A percentile compares a stretch with the other conserved stretches of the same genome.
These are phyloP conservation scores for Talaromyces amestolkiae DNA, from an alignment of 2,329 filamentous ascomycete species.

Conservation along the genomic window DNA sequence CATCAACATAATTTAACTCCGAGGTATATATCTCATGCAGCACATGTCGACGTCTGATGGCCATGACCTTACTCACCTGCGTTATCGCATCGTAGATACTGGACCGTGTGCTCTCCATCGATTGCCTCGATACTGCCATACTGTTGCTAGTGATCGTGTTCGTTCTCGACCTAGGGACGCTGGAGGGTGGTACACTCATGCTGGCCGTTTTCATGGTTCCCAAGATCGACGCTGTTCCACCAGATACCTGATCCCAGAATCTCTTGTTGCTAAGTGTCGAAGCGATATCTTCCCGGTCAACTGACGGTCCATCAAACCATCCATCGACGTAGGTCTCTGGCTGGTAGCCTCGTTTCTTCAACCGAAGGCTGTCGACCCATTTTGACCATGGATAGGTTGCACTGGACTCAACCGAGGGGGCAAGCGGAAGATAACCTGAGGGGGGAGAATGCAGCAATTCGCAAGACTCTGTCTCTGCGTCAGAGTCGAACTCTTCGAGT, in stretches of 20 bases:
- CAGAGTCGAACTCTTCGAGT: neutral
- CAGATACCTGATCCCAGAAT: slow-evolving; percentile 63
- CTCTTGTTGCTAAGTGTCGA: slow-evolving; percentile 27
- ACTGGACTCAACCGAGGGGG: slow-evolving; percentile 4
- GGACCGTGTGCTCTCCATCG: slow-evolving; percentile 56
- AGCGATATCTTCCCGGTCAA: slow-evolving; percentile 19
- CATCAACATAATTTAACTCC: slow-evolving; percentile 84
- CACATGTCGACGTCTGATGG: slow-evolving; percentile 72
- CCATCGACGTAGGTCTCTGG: slow-evolving; percentile 35
- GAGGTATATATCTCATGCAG: slow-evolving; percentile 82
- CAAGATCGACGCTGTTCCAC: slow-evolving; percentile 75
- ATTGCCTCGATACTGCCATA: slow-evolving; percentile 51
- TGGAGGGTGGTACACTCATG: slow-evolving; percentile 71
- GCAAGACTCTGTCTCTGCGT: neutral
- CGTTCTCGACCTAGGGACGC: slow-evolving; percentile 60
- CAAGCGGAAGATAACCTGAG: neutral
- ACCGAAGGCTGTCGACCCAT: slow-evolving; percentile 41
- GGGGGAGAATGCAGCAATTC: slow-evolving; percentile 6
- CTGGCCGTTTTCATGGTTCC: slow-evolving; percentile 79
- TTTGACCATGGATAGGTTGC: slow-evolving; percentile 33
- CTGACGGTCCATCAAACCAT: slow-evolving; percentile 33
- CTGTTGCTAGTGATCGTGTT: slow-evolving; percentile 57
- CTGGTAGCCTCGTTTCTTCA: slow-evolving; percentile 25
- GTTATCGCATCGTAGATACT: slow-evolving; percentile 56
- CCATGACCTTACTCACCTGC: slow-evolving; percentile 66